Percentiles rank a stretch among this genome's conserved stretches.
phyloP scores from a whole-genome alignment of 1,284 basidiomycete species.

The Cryptococcus sp. region DNA sequence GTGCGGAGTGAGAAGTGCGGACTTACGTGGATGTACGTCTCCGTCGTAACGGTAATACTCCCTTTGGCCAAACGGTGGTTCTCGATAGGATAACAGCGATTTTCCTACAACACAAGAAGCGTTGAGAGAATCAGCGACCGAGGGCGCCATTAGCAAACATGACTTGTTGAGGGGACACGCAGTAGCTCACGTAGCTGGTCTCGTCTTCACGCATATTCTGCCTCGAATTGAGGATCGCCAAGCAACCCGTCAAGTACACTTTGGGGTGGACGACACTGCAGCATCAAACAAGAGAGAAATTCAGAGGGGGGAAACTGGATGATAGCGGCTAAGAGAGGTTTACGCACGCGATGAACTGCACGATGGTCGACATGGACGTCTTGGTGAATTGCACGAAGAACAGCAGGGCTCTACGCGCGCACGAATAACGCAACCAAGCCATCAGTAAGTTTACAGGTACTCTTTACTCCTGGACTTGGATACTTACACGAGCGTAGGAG shows the following conservation, averaged over 20 bases:
- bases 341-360: constrained; percentile 18
- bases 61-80: neutral
- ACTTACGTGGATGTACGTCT: constrained; percentile 13
- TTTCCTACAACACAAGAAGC: neutral
- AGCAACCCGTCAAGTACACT: constrained; percentile 15
- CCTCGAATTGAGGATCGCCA: constrained; percentile 15
- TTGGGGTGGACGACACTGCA: constrained; percentile 19
- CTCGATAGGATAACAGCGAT: neutral
- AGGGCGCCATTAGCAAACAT: neutral
- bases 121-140: neutral
- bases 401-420: constrained; percentile 2
- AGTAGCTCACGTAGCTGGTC: constrained; percentile 5
- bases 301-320: neutral
- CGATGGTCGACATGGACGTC: constrained; percentile 13
- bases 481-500: constrained; percentile 16
- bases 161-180: constrained; percentile 7
- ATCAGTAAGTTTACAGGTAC: neutral
- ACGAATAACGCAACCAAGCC: neutral
- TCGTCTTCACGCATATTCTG: constrained; percentile 11
- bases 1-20: no score
- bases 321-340: neutral
- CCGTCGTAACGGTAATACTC: constrained; percentile 7
- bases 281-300: neutral
- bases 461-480: neutral
- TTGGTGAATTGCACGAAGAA: constrained; percentile 16